Conservation (phyloP, 176 grass and related monocot genomes). For the Oropetium thomaeum region DNA sequence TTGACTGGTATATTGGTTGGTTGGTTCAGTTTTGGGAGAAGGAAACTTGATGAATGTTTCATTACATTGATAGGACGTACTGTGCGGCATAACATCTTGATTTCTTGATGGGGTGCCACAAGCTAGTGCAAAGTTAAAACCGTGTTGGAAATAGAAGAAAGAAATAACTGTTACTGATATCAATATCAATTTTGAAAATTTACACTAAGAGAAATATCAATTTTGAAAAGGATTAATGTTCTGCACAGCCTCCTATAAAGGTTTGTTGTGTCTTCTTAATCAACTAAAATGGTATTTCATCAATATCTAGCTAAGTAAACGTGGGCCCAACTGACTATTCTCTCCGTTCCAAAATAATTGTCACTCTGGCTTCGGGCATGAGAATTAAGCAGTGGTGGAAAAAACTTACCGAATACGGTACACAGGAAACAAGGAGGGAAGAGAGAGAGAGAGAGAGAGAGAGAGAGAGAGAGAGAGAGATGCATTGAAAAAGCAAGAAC, state of each 20-base stretch:
- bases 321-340: too few species aligned
- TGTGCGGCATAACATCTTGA: conserved; percentile 39
- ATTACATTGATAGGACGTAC: conserved; percentile 52
- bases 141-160: background rate
- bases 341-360: too few species aligned
- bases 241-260: background rate
- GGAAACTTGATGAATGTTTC: conserved; percentile 61
- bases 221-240: background rate
- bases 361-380: too few species aligned
- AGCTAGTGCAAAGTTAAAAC: background rate
- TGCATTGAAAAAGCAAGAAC: too few species aligned
- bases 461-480: too few species aligned
- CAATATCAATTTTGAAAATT: background rate
- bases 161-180: background rate
- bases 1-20: conserved; percentile 32
- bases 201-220: too few species aligned
- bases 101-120: background rate
- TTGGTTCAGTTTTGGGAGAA: conserved; percentile 45
- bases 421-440: too few species aligned
- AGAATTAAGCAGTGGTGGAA: too few species aligned
- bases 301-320: background rate
- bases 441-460: too few species aligned
- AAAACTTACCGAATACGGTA: too few species aligned
- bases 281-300: background rate
- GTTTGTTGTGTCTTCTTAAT: background rate